Percentiles rank a stretch among this genome's conserved stretches.
Conservation (phyloP, 805 yeast genomes). For the Saturnispora sekii region DNA sequence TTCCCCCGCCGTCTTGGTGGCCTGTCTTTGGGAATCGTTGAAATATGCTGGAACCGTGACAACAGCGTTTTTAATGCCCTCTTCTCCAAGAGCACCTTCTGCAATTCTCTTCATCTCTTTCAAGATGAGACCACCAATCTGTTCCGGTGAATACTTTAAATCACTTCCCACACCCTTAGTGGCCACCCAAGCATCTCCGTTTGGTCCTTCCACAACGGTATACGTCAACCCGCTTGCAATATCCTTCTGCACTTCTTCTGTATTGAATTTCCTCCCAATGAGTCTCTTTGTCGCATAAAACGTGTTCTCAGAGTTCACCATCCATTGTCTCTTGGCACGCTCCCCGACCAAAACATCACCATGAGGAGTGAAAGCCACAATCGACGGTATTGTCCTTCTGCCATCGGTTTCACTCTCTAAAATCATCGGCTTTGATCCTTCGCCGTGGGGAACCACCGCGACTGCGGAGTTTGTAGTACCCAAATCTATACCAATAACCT, state of each 20-base stretch:
- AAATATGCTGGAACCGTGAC: constrained; percentile 86
- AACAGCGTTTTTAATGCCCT: constrained; percentile 75
- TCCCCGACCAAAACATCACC: constrained; percentile 90
- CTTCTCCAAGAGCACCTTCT: constrained; percentile 48
- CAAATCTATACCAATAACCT: constrained; percentile 77
- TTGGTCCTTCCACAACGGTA: constrained; percentile 73
- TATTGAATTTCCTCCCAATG: constrained; percentile 88
- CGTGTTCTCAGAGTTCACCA: constrained; percentile 89
- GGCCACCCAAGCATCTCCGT: constrained; percentile 96
- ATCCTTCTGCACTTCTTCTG: constrained; percentile 85
- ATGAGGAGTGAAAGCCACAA: constrained; percentile 82
- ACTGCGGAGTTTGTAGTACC: constrained; percentile 91
- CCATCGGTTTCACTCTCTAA: constrained; percentile 66
- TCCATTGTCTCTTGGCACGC: constrained; percentile 94
- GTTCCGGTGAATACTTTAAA: constrained; percentile 85
- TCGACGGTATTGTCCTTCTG: constrained; percentile 80
- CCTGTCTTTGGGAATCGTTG: constrained; percentile 84
- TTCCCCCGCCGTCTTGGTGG: constrained; percentile 92
- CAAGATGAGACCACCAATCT: constrained; percentile 85
- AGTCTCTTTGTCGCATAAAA: constrained; percentile 90
- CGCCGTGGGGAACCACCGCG: constrained; percentile 58
- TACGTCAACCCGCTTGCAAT: constrained; percentile 71
- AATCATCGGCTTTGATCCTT: constrained; percentile 57
- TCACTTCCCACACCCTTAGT: constrained; percentile 49
- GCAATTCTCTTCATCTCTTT: constrained; percentile 96